Percentiles rank a stretch among this genome's conserved stretches.
phyloP scores from a whole-genome alignment of 495 filamentous ascomycete genomes.

The Lindgomyces ingoldianus region DNA sequence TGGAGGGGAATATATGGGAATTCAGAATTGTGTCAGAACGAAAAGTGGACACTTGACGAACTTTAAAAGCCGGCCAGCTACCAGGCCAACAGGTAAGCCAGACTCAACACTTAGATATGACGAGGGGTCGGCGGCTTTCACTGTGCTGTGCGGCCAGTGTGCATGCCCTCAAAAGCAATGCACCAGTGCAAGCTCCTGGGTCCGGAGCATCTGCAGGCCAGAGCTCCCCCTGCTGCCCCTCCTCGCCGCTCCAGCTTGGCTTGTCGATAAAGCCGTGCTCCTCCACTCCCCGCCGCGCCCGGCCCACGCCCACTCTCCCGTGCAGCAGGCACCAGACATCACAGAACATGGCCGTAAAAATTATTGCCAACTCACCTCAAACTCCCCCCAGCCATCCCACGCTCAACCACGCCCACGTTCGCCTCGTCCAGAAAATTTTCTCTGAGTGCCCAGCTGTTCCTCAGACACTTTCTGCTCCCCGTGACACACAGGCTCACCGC shows the following conservation, averaged over 20 bases:
- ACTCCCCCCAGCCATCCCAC: slow-evolving; percentile 21
- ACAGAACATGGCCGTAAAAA: slow-evolving; percentile 3
- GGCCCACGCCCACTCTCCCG: slow-evolving; percentile 7
- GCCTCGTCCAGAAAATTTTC: slow-evolving; percentile 19
- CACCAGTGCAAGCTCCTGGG: slow-evolving; percentile 19
- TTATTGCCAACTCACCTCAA: slow-evolving; percentile 24
- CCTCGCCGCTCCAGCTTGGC: no score
- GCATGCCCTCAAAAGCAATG: slow-evolving; percentile 25
- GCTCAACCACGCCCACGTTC: neutral
- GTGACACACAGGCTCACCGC: neutral
- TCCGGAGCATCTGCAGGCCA: slow-evolving; percentile 27
- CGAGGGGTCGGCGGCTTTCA: neutral
- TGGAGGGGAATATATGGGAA: slow-evolving; percentile 1
- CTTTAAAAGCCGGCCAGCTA: slow-evolving; percentile 11
- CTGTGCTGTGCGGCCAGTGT: neutral
- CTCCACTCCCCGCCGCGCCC: slow-evolving; percentile 24
- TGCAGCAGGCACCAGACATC: neutral
- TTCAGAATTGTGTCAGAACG: neutral
- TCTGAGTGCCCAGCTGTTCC: slow-evolving; percentile 6
- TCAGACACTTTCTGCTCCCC: slow-evolving; percentile 3
- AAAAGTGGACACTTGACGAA: neutral
- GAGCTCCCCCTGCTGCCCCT: slow-evolving; percentile 39
- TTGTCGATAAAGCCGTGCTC: slow-evolving; percentile 31
- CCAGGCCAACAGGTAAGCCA: slow-evolving; percentile 9
- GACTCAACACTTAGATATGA: neutral